These are phyloP conservation scores for Pseudozyma thailandica DNA, from an alignment of 1,284 basidiomycete genomes.

Conservation along the genomic window DNA sequence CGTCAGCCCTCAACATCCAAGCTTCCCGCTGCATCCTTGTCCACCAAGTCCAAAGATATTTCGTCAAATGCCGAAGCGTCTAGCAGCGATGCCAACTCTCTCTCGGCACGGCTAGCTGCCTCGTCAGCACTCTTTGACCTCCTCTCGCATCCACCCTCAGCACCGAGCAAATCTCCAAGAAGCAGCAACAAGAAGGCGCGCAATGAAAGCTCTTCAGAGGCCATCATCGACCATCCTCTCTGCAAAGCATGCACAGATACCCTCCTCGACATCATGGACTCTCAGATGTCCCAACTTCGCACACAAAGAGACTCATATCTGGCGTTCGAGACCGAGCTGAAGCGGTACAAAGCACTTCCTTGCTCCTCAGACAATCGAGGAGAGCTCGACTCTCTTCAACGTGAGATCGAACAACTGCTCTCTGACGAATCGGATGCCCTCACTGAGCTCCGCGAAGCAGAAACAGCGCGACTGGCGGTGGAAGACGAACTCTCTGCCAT, in stretches of 20 bases:
- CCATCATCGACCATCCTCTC: slow-evolving; percentile 84
- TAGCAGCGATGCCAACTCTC: slow-evolving; percentile 31
- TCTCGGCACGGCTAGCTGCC: slow-evolving; percentile 30
- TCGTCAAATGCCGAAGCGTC: background rate
- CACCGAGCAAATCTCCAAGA: background rate
- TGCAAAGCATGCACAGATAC: slow-evolving; percentile 92
- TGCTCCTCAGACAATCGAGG: slow-evolving; percentile 9
- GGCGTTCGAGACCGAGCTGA: slow-evolving; percentile 55
- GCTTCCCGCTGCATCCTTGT: background rate
- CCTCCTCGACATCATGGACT: slow-evolving; percentile 79
- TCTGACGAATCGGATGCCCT: slow-evolving; percentile 27
- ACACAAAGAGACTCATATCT: slow-evolving; percentile 85
- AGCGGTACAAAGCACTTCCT: slow-evolving; percentile 42
- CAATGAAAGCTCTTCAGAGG: slow-evolving; percentile 5
- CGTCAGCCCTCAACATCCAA: slow-evolving; percentile 7
- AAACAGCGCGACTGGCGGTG: slow-evolving; percentile 69
- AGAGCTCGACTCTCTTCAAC: slow-evolving; percentile 15
- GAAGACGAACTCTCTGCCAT: slow-evolving; percentile 79
- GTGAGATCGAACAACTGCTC: slow-evolving; percentile 40
- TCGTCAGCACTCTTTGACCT: slow-evolving; percentile 40
- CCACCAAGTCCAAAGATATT: background rate
- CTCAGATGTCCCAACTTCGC: slow-evolving; percentile 87
- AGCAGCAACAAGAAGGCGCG: slow-evolving; percentile 15
- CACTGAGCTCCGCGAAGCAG: slow-evolving; percentile 53
- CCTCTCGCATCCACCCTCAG: slow-evolving; percentile 31